Evolutionary conservation across 768 basidiomycete species (phyloP).

Genomic region (Xanthoconium stramineum): DNA sequence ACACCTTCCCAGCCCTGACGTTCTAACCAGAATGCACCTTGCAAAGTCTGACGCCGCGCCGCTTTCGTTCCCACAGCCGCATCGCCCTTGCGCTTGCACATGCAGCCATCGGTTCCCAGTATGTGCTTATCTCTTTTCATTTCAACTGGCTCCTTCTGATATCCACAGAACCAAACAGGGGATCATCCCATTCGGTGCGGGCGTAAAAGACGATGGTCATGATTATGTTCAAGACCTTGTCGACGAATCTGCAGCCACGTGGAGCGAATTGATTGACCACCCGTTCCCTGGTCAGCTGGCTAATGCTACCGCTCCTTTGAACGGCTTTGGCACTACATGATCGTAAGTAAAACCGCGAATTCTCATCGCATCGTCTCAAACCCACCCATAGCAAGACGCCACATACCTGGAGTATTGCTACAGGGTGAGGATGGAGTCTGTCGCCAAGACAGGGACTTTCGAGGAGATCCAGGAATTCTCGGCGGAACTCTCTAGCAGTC

Average conservation of each 20-base stretch:
- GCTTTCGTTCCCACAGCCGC: no score
- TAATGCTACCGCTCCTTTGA: not conserved
- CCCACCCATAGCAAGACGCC: conserved; percentile 2
- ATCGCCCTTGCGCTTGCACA: no score
- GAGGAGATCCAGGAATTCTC: not conserved
- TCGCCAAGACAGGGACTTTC: not conserved
- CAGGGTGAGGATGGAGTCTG: not conserved
- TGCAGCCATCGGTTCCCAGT: no score
- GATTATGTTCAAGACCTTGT: conserved; percentile 5
- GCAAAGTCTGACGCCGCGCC: no score
- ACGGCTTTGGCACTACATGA: conserved; percentile 7
- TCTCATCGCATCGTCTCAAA: not conserved
- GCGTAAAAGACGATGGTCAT: not conserved
- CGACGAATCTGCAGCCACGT: not conserved
- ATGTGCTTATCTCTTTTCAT: no score
- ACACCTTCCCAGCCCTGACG: no score
- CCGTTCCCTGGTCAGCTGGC: not conserved
- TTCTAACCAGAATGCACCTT: no score
- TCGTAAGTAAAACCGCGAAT: not conserved
- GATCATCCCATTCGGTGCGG: not conserved
- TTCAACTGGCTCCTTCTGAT: not conserved
- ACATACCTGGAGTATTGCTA: conserved; percentile 5
- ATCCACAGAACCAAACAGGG: not conserved
- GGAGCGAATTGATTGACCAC: not conserved
- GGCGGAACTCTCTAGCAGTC: not conserved